phyloP scores from a whole-genome alignment of 306 rosid genomes.

The Leucaena leucocephala region DNA sequence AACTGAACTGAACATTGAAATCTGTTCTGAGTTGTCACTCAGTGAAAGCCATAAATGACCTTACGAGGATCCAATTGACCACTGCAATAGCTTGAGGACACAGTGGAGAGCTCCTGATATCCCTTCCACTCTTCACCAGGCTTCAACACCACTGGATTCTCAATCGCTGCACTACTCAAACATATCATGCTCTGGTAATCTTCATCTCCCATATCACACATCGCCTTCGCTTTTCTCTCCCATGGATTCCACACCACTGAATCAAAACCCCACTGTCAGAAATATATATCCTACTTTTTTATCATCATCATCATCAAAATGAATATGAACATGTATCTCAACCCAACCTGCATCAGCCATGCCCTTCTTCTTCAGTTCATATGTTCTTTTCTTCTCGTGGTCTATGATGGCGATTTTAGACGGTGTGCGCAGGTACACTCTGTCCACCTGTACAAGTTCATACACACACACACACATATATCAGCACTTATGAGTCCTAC shows the following conservation, averaged over 20 bases:
- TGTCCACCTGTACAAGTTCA: slow-evolving; percentile 51
- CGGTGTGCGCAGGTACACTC: slow-evolving; percentile 65
- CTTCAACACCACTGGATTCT: slow-evolving; percentile 58
- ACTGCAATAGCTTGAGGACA: slow-evolving; percentile 84
- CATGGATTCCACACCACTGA: slow-evolving; percentile 88
- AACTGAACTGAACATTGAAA: not conserved
- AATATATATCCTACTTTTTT: not conserved
- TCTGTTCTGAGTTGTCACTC: slow-evolving; percentile 3
- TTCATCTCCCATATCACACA: slow-evolving; percentile 66
- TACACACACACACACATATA: not conserved
- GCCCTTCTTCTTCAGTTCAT: slow-evolving; percentile 67
- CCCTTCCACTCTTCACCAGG: slow-evolving; percentile 82
- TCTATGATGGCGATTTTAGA: slow-evolving; percentile 76
- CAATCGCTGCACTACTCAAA: slow-evolving; percentile 70
- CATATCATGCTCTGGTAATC: slow-evolving; percentile 76
- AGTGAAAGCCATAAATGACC: slow-evolving; percentile 64
- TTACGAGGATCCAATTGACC: slow-evolving; percentile 78
- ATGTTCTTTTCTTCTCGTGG: slow-evolving; percentile 80
- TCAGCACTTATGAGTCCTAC: not conserved
- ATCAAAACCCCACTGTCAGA: not conserved
- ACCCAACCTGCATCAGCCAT: slow-evolving; percentile 70
- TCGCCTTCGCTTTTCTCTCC: slow-evolving; percentile 65
- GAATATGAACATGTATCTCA: no score
- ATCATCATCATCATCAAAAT: not conserved
- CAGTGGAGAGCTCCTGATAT: slow-evolving; percentile 67